Base-by-base conservation (phyloP, 306 rosid species). In the Arachis stenosperma region DNA sequence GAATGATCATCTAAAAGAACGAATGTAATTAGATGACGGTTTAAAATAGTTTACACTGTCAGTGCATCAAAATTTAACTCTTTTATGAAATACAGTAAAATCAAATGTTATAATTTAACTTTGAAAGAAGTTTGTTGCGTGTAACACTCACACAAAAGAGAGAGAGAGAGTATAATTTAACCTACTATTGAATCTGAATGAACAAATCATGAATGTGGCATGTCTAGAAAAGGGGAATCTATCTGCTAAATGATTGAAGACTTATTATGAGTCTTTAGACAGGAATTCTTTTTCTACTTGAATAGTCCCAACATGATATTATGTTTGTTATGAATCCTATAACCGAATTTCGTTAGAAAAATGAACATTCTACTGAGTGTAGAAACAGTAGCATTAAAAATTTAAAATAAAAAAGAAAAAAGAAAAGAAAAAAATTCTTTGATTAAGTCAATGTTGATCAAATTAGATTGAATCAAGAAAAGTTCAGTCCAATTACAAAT, bases 261-360 rank as follows among this genome's bases (percentile, higher is more conserved):
- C 6, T 15, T 50, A 50, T 13, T 50, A 12, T 50, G 15, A 50
- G 55, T 12, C 17, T 51, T 64, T n/a, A 42, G 37, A 62, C 29
- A 54, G 14, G 30, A 64, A 12, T 36, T 22, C 37, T 33, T 64
- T 27, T 6, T 8, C 8, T 8, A 67, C 17, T 42, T 64, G 71
- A 63, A 58, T 40, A 48, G 50, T 41, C 14, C 66, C 48, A 43
- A 46, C 72, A 43, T 39, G 6, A 40, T 44, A 44, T 55, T 65
- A 46, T 8, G 67, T 75, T 56, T 57, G 52, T 40, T 60, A 22
- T 66, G 66, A 53, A 74, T 4, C 43, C 29, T 41, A 73, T 17
- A 9, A 15, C 9, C 29, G 9, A n/a, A 52, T 14, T 52, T 52
- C 3, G 29, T 52, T 55, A 40, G 15, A 13, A 69, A 44, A 53